Evolutionary conservation across 2,329 filamentous ascomycete species (phyloP).

Genomic region (Rutstroemia sp.): DNA sequence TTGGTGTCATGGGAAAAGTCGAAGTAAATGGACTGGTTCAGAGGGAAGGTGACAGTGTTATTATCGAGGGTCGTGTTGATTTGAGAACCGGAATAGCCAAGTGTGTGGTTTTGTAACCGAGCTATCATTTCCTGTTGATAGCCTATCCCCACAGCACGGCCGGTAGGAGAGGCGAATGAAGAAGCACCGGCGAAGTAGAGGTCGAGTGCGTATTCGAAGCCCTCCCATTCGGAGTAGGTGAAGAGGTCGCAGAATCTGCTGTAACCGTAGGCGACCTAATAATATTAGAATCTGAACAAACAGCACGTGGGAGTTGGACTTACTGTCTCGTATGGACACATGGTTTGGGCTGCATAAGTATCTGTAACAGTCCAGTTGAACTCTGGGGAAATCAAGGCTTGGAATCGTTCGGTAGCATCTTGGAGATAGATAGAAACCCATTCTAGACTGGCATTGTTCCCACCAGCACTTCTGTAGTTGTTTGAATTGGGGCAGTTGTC

Average conservation of each 20-base stretch:
- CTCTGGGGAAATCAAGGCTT: constrained; percentile 40
- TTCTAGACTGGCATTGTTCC: constrained; percentile 44
- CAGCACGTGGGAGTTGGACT: constrained; percentile 6
- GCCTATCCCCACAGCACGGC: constrained; percentile 64
- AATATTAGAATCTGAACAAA: constrained; percentile 8
- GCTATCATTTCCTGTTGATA: constrained; percentile 68
- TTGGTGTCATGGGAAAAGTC: constrained; percentile 76
- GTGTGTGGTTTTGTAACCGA: constrained; percentile 59
- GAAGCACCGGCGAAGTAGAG: constrained; percentile 52
- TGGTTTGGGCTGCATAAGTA: constrained; percentile 59
- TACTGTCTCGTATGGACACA: constrained; percentile 70
- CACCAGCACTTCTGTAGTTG: constrained; percentile 38
- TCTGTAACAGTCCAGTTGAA: constrained; percentile 59
- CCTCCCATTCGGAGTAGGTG: constrained; percentile 66
- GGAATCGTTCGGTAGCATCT: constrained; percentile 54
- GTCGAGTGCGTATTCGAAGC: constrained; percentile 65
- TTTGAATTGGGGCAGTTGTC: constrained; percentile 57
- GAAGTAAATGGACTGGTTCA: constrained; percentile 66
- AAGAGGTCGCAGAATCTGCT: constrained; percentile 69
- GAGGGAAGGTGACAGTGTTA: constrained; percentile 61
- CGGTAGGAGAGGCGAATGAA: constrained; percentile 23
- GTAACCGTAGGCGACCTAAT: constrained; percentile 61
- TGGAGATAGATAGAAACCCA: constrained; percentile 61
- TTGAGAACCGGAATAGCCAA: constrained; percentile 50
- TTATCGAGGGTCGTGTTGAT: constrained; percentile 66